Evolutionary conservation across 2,329 filamentous ascomycete species (phyloP).

Genomic region (Pseudovirgaria hyperparasitica): DNA sequence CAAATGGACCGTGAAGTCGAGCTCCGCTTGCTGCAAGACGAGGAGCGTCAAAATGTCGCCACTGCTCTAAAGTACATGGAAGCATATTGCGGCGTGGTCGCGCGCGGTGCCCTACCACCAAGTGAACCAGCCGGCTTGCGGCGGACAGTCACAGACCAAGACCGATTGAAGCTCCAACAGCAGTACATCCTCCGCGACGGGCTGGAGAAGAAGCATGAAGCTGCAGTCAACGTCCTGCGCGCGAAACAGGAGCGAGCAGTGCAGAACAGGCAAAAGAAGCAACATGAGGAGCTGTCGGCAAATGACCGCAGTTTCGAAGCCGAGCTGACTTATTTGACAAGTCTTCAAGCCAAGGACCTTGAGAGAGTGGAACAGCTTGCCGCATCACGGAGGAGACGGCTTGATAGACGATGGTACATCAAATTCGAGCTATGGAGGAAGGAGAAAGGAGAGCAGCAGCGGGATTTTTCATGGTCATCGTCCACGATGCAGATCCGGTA

Average conservation of each 20-base stretch:
- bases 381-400: slow-evolving; percentile 16
- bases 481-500: too few relatives aligned
- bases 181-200: slow-evolving; percentile 24
- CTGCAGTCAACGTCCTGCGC: slow-evolving; percentile 33
- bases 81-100: slow-evolving; percentile 31
- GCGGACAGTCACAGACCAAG: slow-evolving; percentile 30
- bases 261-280: slow-evolving; percentile 21
- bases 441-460: slow-evolving; percentile 21
- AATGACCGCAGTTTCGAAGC: slow-evolving; percentile 19
- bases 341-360: slow-evolving; percentile 18
- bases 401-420: slow-evolving; percentile 26
- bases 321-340: slow-evolving; percentile 19
- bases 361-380: slow-evolving; percentile 22
- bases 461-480: too few relatives aligned
- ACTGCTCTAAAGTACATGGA: slow-evolving; percentile 36
- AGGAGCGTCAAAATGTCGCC: slow-evolving; percentile 29
- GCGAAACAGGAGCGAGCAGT: slow-evolving; percentile 30
- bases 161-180: slow-evolving; percentile 29
- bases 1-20: slow-evolving; percentile 31
- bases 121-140: too few relatives aligned
- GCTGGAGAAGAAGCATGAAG: slow-evolving; percentile 29
- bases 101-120: slow-evolving; percentile 10
- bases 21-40: slow-evolving; percentile 26
- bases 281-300: slow-evolving; percentile 26
- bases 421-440: slow-evolving; percentile 25